Evolutionary conservation across 805 yeast genomes (phyloP).

Genomic region (Lipomyces chichibuensis): DNA sequence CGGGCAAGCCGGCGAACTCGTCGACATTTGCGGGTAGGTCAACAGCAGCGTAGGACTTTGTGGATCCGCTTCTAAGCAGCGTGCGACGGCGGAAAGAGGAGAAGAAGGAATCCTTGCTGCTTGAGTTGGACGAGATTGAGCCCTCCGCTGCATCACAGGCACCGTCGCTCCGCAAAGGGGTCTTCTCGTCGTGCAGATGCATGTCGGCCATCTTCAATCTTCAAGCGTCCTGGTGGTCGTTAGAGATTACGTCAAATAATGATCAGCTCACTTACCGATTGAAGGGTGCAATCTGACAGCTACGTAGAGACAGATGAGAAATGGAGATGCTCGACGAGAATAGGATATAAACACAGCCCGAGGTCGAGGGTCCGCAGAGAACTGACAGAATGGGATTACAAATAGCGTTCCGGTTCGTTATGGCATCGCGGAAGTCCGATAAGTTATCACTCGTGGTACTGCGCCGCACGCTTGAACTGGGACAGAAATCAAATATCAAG

Average conservation of each 20-base stretch:
- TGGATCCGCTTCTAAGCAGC: conserved; percentile 1
- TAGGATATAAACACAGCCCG: no score
- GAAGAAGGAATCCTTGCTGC: conserved; percentile 17
- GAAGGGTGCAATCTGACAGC: not conserved
- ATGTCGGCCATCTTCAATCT: not conserved
- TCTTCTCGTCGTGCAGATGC: conserved; percentile 17
- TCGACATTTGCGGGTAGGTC: conserved; percentile 13
- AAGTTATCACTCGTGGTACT: no score
- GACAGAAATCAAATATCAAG: no score
- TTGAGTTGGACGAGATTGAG: conserved; percentile 17
- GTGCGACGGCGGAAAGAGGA: conserved; percentile 15
- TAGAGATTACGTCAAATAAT: not conserved
- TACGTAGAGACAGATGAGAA: not conserved
- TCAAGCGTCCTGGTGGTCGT: not conserved
- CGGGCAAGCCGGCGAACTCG: conserved; percentile 39
- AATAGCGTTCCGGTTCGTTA: no score
- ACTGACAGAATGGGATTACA: no score
- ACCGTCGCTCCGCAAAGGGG: conserved; percentile 12
- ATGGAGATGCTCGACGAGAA: not conserved
- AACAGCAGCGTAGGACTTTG: conserved; percentile 28
- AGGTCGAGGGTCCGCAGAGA: no score
- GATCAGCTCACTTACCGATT: not conserved
- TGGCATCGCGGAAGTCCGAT: no score
- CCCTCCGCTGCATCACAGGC: conserved; percentile 19
- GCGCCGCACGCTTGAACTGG: not conserved